Evolutionary conservation across 148 eudicot genomes (phyloP), one percentile per base, ranked within the genome.

Genomic region (Gaultheria prostrata): DNA sequence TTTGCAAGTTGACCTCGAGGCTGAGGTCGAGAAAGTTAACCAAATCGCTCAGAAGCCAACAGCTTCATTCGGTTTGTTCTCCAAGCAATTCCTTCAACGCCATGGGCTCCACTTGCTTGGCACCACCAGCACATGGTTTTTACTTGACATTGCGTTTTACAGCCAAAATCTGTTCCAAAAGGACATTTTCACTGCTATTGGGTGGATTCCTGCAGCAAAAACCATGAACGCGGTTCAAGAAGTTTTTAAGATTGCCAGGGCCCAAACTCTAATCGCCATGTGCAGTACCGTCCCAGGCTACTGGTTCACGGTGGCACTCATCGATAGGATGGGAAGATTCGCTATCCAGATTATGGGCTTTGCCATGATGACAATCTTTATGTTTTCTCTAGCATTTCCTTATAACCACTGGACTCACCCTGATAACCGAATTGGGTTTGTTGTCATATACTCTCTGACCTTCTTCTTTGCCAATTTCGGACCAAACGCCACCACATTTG

Each of bases 381-480:
- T 87, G 89, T 84, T 87, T 61, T 86, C 80, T 24, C 46, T 87
- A 59, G 89, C 89, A 8, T 14, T 87, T 20, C 89, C 89, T n/a
- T 87, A 87, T 56, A 35, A 87, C 53, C 84, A 87, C 85, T 87
- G 89, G 89, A 84, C 84, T 71, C 82, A 87, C 26, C 84, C 84
- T 14, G 85, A 87, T 1, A 6, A 87, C 80, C 77, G 86, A 3
- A 84, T 87, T 12, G 89, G 85, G 1, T 87, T 87, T 10, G 85
- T 87, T 6, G 83, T 78, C 45, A 30, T 87, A 57, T 87, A 87
- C 86, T 84, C 89, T 10, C 73, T 87, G 11, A 87, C 89, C 5
- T 87, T 87, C 83, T 87, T 87, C 72, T 87, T 87, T 39, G 86
- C 89, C 1, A 87, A 87, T 67, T 87, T 87, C 6, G 89, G 89